phyloP scores from a whole-genome alignment of 345 rosid genomes.

The Euphorbia lathyris region DNA sequence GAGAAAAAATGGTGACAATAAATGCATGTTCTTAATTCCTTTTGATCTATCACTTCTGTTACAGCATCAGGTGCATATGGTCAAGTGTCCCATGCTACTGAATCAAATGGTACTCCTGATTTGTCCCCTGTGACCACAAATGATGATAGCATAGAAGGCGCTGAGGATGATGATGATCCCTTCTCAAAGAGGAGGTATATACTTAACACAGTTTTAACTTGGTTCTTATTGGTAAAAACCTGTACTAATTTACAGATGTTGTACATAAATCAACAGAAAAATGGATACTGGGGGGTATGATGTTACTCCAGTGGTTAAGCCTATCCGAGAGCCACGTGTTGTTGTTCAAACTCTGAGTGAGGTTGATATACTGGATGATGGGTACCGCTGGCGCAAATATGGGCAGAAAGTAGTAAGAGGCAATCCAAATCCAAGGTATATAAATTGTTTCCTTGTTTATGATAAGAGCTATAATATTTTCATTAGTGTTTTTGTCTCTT shows the following conservation, averaged over 20 bases:
- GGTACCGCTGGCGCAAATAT: constrained; percentile 99
- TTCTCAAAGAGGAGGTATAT: constrained; percentile 76
- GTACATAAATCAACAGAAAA: constrained; percentile 50
- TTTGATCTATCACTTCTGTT: constrained; percentile 15
- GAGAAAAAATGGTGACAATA: background rate
- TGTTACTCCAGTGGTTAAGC: constrained; percentile 86
- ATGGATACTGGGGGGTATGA: constrained; percentile 66
- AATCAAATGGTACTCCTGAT: constrained; percentile 51
- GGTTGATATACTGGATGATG: constrained; percentile 96
- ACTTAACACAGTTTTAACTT: constrained; percentile 18
- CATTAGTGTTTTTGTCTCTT: background rate
- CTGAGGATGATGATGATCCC: constrained; percentile 78
- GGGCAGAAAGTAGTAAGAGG: constrained; percentile 99
- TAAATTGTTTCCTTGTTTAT: constrained; percentile 6
- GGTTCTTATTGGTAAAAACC: background rate
- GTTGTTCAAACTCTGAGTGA: constrained; percentile 97
- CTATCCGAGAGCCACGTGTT: constrained; percentile 95
- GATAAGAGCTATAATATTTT: constrained; percentile 4
- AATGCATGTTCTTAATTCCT: constrained; percentile 19
- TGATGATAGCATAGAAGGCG: constrained; percentile 56
- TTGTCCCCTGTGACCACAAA: constrained; percentile 48
- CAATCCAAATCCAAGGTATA: constrained; percentile 95
- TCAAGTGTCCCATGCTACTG: constrained; percentile 42
- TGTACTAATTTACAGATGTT: constrained; percentile 19
- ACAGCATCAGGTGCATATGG: constrained; percentile 55